Conservation (phyloP, 2,329 filamentous ascomycete species). For the Nigrospora sphaerica region DNA sequence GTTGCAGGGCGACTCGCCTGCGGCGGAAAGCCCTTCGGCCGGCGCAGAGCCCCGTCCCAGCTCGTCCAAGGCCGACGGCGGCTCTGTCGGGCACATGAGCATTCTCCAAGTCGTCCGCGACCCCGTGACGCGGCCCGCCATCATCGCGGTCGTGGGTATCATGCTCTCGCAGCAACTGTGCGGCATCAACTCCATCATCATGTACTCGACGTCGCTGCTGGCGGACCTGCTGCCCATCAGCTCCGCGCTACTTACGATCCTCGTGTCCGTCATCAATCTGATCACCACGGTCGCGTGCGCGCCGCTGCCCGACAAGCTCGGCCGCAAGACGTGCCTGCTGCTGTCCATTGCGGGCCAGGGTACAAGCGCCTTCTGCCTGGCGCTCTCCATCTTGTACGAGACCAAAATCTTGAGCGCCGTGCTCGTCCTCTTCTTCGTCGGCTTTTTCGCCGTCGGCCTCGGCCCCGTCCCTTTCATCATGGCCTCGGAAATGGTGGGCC, state of each 20-base stretch:
- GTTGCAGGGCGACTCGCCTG: constrained; percentile 34
- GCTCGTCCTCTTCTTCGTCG: constrained; percentile 78
- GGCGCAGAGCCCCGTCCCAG: constrained; percentile 9
- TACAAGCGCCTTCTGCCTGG: constrained; percentile 66
- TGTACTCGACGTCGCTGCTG: constrained; percentile 94
- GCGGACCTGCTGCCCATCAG: constrained; percentile 73
- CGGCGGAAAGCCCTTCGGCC: constrained; percentile 33
- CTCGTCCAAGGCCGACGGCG: constrained; percentile 12
- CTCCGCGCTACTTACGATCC: constrained; percentile 76
- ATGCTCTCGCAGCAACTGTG: constrained; percentile 92
- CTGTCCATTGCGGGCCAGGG: constrained; percentile 82
- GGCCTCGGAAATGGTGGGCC: constrained; percentile 80
- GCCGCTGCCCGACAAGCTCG: constrained; percentile 78
- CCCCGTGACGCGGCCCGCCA: constrained; percentile 61
- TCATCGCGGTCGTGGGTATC: constrained; percentile 78
- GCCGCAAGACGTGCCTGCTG: constrained; percentile 79
- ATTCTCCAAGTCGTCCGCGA: constrained; percentile 62
- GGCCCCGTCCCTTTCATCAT: constrained; percentile 95
- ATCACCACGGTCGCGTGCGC: constrained; percentile 74
- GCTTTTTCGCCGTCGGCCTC: constrained; percentile 81
- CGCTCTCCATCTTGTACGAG: constrained; percentile 68
- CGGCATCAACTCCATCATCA: constrained; percentile 94
- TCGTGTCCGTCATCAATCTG: constrained; percentile 82
- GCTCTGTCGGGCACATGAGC: constrained; percentile 37
- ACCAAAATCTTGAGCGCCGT: constrained; percentile 72